phyloP scores from a whole-genome alignment of 2,329 filamentous ascomycete species.

The Drechslerella coelobrocha region DNA sequence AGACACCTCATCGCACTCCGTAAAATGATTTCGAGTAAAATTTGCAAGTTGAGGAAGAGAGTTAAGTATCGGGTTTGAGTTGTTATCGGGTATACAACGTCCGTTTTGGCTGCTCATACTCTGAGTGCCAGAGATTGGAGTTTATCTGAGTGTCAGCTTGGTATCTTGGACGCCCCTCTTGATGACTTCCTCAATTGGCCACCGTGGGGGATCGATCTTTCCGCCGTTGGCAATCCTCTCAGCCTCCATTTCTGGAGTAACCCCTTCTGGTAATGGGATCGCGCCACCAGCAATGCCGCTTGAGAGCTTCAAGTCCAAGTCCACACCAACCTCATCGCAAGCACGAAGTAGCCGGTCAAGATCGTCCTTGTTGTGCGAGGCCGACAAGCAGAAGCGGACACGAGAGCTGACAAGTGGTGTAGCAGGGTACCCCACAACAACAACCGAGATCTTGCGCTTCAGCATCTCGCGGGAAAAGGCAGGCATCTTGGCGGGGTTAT shows the following conservation, averaged over 20 bases:
- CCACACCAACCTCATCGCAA: slow-evolving; percentile 89
- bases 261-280: slow-evolving; percentile 74
- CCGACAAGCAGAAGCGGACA: slow-evolving; percentile 92
- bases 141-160: slow-evolving; percentile 72
- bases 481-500: slow-evolving; percentile 98
- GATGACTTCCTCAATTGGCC: slow-evolving; percentile 78
- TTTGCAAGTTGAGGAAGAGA: too few relatives aligned
- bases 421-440: slow-evolving; percentile 95
- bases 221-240: slow-evolving; percentile 67
- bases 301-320: slow-evolving; percentile 96
- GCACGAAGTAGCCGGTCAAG: slow-evolving; percentile 86
- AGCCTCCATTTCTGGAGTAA: slow-evolving; percentile 74
- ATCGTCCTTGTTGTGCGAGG: slow-evolving; percentile 98
- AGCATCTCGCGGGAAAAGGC: slow-evolving; percentile 99
- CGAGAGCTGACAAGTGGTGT: slow-evolving; percentile 94
- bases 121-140: not conserved
- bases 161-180: slow-evolving; percentile 76
- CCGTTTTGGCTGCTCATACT: slow-evolving; percentile 1
- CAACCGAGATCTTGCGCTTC: slow-evolving; percentile 94
- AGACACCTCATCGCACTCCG: not conserved
- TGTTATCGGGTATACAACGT: slow-evolving; percentile 15
- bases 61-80: too few relatives aligned
- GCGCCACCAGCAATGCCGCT: slow-evolving; percentile 90
- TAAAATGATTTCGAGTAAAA: not conserved
- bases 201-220: slow-evolving; percentile 72